Percentiles rank a stretch among this genome's conserved stretches.
Conservation (phyloP, 805 yeast species). For the Ogataea degrootiae region DNA sequence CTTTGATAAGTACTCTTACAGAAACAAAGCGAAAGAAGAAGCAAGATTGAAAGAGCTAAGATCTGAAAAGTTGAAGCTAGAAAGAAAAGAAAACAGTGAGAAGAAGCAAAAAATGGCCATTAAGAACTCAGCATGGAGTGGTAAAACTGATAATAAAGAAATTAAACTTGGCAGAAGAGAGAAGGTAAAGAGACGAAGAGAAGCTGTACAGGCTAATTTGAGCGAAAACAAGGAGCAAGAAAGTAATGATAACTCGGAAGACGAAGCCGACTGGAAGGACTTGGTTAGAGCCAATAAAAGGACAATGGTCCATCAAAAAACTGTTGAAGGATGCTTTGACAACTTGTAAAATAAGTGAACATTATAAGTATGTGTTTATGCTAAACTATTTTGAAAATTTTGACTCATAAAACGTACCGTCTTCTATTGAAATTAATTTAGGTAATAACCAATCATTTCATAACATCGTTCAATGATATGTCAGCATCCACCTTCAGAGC, state of each 20-base stretch:
- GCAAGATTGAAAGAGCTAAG: slow-evolving; percentile 56
- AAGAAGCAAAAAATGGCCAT: slow-evolving; percentile 39
- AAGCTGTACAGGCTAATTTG: slow-evolving; percentile 56
- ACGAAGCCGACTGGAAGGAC: slow-evolving; percentile 83
- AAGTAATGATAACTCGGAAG: slow-evolving; percentile 37
- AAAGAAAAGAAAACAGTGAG: slow-evolving; percentile 35
- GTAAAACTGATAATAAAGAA: slow-evolving; percentile 60
- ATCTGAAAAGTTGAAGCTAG: slow-evolving; percentile 35
- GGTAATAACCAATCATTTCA: slow-evolving; percentile 13
- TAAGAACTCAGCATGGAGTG: slow-evolving; percentile 76
- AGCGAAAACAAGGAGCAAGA: slow-evolving; percentile 40
- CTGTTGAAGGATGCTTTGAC: slow-evolving; percentile 58
- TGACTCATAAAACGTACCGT: too few species aligned
- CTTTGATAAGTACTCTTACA: slow-evolving; percentile 62
- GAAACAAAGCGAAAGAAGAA: slow-evolving; percentile 59
- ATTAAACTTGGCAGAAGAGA: slow-evolving; percentile 58
- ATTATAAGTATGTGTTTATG: not conserved
- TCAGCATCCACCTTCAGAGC: slow-evolving; percentile 40
- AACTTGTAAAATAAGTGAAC: slow-evolving; percentile 33
- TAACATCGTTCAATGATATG: slow-evolving; percentile 35
- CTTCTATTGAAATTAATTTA: not conserved
- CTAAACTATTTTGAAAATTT: not conserved
- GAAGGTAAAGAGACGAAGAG: slow-evolving; percentile 60
- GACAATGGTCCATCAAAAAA: slow-evolving; percentile 36
- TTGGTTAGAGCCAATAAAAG: slow-evolving; percentile 62